Base-by-base conservation (phyloP, 495 filamentous ascomycete species). In the Sporormia fimetaria region DNA sequence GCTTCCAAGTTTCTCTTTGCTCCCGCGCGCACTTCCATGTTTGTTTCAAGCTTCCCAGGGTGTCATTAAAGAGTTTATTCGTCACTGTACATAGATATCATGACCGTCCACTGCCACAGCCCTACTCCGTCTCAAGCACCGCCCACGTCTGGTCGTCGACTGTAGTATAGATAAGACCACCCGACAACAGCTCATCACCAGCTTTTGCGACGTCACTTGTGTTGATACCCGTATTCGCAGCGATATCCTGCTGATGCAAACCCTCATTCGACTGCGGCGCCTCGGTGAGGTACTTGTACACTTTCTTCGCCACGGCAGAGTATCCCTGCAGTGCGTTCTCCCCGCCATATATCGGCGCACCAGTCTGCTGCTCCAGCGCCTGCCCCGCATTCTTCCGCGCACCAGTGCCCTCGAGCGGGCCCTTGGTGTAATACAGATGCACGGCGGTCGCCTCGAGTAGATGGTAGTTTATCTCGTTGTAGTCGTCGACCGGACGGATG, bases 391-490 rank as follows among this genome's bases (percentile, higher is more conserved):
- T 56, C 6, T 30, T 14, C 7, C 18, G 49, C 18, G 52, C 60
- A 21, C 57, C 63, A 20, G 31, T 35, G 20, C 54, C 56, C 6
- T 48, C 42, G 29, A 69, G 67, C 16, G 76, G 71, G 2, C 87
- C 88, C n/a, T 75, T 69, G n/a, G 79, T 81, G 56, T 85, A 80
- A 64, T 81, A 80, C 27, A 98, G 62, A 61, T 96, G 90, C 28
- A 87, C 77, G 36, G 77, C 81, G 1, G 83, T 80, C 4, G 87
- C 83, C 59, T 96, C 87, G 5, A 98, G 73, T 36, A 95, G 54
- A 61, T 95, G 88, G 56, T 78, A 85, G 54, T 78, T 78, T 51
- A 98, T 64, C 68, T 98, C 92, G 65, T 95, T 94, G 64, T 81
- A 80, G 57, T 96, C 78, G 14, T 70, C 66, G 31, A 96, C 60